phyloP scores from a whole-genome alignment of 306 rosid species.

The Hippophae tibetana region DNA sequence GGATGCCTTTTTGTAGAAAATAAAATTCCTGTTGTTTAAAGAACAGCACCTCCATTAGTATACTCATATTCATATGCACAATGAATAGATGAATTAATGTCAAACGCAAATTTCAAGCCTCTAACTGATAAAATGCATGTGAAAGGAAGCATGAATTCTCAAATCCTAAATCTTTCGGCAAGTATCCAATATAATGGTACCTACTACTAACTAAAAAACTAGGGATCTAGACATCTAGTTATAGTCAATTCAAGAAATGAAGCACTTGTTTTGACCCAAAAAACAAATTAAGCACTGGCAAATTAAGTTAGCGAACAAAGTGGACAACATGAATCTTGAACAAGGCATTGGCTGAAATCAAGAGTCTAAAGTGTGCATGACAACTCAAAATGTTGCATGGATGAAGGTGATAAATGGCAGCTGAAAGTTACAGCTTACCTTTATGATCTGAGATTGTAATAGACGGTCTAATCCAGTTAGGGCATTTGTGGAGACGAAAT shows the following conservation, averaged over 20 bases:
- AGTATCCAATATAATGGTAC: too few species aligned
- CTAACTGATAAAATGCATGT: too few species aligned
- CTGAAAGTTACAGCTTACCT: constrained; percentile 31
- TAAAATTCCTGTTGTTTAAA: constrained; percentile 54
- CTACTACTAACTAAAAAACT: background rate
- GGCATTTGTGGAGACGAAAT: constrained; percentile 85
- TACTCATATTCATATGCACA: background rate
- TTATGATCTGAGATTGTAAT: constrained; percentile 73
- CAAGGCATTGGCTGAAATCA: background rate
- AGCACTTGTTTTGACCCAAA: background rate
- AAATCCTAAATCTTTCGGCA: too few species aligned
- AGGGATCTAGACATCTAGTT: background rate
- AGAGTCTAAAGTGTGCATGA: background rate
- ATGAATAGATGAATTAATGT: background rate
- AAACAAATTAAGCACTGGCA: too few species aligned
- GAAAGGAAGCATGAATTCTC: too few species aligned
- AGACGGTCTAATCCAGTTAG: constrained; percentile 82
- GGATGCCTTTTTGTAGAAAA: constrained; percentile 72
- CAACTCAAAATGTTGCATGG: background rate
- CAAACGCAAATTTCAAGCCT: background rate
- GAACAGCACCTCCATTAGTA: background rate
- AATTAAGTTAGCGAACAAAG: too few species aligned
- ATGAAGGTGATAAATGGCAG: background rate
- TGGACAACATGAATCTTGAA: too few species aligned
- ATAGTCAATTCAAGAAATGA: background rate